Evolutionary conservation across 116 monocot genomes (phyloP).

Genomic region (Phalaenopsis hybrid): DNA sequence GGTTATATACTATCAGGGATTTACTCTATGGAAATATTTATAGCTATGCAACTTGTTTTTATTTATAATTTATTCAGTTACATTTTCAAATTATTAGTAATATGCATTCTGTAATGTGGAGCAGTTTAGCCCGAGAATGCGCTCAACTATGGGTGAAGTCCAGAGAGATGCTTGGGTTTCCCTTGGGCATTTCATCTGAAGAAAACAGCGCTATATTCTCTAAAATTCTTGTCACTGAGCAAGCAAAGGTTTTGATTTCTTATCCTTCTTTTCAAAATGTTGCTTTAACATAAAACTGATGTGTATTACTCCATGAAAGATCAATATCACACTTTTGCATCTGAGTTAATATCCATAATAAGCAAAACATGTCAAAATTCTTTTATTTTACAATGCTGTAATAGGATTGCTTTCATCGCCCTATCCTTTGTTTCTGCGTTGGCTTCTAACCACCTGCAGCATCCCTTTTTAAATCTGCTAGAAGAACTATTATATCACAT

Average conservation of each 20-base stretch:
- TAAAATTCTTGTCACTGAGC: slow-evolving; percentile 10
- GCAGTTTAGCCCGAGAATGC: slow-evolving; percentile 92
- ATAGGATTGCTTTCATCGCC: background rate
- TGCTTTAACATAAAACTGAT: background rate
- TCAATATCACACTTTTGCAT: background rate
- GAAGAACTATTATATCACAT: background rate
- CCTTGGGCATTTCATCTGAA: slow-evolving; percentile 60
- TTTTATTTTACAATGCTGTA: background rate
- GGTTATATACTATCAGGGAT: background rate
- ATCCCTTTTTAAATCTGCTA: background rate
- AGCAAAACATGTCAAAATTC: background rate
- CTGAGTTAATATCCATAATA: background rate
- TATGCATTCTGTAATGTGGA: slow-evolving; percentile 7
- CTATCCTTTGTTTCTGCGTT: background rate
- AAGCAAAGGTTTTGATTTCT: slow-evolving; percentile 2
- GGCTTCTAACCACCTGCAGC: background rate
- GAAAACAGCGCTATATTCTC: slow-evolving; percentile 13
- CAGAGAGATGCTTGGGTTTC: slow-evolving; percentile 74
- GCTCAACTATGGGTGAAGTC: slow-evolving; percentile 90
- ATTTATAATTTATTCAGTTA: background rate
- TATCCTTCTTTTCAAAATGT: background rate
- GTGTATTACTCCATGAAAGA: background rate
- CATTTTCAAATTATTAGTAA: background rate
- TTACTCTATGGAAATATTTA: background rate
- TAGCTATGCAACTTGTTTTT: background rate